Conservation (phyloP, 2,329 filamentous ascomycete genomes). For the Alternaria metachromatica region DNA sequence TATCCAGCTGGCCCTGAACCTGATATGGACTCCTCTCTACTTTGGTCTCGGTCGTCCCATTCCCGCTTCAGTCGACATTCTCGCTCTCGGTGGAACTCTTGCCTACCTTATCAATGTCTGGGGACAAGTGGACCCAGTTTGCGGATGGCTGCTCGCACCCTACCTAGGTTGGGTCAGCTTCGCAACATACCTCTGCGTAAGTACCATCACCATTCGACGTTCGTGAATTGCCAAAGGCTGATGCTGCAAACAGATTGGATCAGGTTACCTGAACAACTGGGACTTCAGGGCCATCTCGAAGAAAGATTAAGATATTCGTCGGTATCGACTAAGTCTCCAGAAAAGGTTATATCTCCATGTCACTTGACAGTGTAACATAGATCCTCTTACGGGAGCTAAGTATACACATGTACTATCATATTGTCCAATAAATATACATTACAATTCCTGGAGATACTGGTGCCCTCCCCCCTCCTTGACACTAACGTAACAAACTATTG, state of each 20-base stretch:
- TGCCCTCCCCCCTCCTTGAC: neutral
- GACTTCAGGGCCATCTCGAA: constrained; percentile 41
- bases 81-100: constrained; percentile 71
- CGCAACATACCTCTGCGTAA: constrained; percentile 80
- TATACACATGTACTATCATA: neutral
- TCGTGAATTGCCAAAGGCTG: constrained; percentile 5
- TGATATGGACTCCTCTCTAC: constrained; percentile 92
- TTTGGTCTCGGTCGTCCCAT: constrained; percentile 77
- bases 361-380: neutral
- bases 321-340: neutral
- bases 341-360: neutral
- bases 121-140: constrained; percentile 73
- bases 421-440: neutral
- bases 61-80: constrained; percentile 76
- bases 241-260: constrained; percentile 37
- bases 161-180: constrained; percentile 89
- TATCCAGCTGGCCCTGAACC: constrained; percentile 82
- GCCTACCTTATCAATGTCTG: constrained; percentile 78
- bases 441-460: neutral
- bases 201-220: constrained; percentile 6
- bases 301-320: constrained; percentile 21
- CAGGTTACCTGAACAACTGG: constrained; percentile 51
- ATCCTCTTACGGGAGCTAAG: neutral
- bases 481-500: neutral
- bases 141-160: constrained; percentile 77